Percentiles rank a stretch among this genome's conserved stretches.
Conservation (phyloP, 345 rosid species). For the Gossypium longicalyx region DNA sequence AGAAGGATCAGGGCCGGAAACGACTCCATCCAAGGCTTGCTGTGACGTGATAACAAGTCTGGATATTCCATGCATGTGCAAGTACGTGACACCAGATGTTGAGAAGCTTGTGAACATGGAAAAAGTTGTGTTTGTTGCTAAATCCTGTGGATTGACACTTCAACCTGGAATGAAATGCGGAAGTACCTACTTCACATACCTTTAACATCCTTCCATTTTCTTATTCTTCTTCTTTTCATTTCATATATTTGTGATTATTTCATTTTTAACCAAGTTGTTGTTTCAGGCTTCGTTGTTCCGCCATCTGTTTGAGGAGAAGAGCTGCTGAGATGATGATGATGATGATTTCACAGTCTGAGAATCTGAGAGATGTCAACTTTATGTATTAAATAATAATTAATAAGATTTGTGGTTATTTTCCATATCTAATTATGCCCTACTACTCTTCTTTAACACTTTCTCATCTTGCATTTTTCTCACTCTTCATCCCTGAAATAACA, state of each 20-base stretch:
- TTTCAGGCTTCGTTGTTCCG: not conserved
- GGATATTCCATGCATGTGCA: constrained; percentile 27
- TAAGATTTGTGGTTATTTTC: not conserved
- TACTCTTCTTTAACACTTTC: not conserved
- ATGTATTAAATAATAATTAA: not conserved
- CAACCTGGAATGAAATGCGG: constrained; percentile 38
- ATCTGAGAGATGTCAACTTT: not conserved
- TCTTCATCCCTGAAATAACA: not conserved
- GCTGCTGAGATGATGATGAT: not conserved
- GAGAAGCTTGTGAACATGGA: constrained; percentile 29
- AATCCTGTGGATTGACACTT: constrained; percentile 30
- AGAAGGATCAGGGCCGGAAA: not conserved
- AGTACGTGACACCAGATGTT: constrained; percentile 9
- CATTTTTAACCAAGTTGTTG: not conserved
- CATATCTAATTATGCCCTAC: not conserved
- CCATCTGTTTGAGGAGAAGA: not conserved
- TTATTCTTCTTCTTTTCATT: not conserved
- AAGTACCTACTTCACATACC: constrained; percentile 16
- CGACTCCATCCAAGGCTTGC: constrained; percentile 29
- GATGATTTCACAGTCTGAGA: not conserved
- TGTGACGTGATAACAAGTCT: constrained; percentile 16
- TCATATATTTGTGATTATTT: no score
- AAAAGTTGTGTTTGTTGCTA: constrained; percentile 34
- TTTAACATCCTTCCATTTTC: not conserved
- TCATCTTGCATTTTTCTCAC: not conserved